Conservation (phyloP, 2,329 filamentous ascomycete species). For the Botrytis fabae region DNA sequence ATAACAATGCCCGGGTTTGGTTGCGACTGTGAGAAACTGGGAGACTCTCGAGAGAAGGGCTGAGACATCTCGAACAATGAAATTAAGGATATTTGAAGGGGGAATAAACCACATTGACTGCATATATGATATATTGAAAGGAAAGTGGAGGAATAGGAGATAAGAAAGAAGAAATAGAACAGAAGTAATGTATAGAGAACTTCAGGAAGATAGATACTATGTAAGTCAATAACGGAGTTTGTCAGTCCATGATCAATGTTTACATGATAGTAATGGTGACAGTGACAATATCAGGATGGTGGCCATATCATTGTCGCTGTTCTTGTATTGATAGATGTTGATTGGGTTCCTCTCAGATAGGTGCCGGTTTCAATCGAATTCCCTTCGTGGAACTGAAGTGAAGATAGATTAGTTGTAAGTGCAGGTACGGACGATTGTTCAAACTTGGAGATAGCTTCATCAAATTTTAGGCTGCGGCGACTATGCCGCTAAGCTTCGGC, state of each 20-base stretch:
- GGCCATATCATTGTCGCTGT: not conserved
- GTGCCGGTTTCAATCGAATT: too few relatives aligned
- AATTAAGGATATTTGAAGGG: not conserved
- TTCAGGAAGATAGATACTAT: not conserved
- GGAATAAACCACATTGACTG: not conserved
- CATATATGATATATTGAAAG: not conserved
- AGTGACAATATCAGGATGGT: not conserved
- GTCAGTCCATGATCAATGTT: constrained; percentile 12
- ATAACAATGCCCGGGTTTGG: constrained; percentile 30
- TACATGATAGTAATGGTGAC: constrained; percentile 17
- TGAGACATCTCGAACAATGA: constrained; percentile 30
- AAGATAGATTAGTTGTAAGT: not conserved
- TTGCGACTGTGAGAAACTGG: constrained; percentile 21
- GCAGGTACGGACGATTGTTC: not conserved
- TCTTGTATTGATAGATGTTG: not conserved
- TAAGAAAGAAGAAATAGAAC: not conserved
- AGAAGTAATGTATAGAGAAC: constrained; percentile 4
- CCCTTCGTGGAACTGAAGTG: not conserved
- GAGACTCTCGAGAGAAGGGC: constrained; percentile 24
- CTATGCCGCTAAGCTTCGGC: not conserved
- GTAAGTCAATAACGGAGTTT: constrained; percentile 1
- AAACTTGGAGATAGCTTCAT: not conserved
- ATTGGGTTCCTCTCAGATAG: not conserved
- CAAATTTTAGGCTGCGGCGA: too few relatives aligned
- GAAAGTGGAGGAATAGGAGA: not conserved